Evolutionary conservation across 1,284 basidiomycete species (phyloP).

Genomic region (Trametes versicolor): DNA sequence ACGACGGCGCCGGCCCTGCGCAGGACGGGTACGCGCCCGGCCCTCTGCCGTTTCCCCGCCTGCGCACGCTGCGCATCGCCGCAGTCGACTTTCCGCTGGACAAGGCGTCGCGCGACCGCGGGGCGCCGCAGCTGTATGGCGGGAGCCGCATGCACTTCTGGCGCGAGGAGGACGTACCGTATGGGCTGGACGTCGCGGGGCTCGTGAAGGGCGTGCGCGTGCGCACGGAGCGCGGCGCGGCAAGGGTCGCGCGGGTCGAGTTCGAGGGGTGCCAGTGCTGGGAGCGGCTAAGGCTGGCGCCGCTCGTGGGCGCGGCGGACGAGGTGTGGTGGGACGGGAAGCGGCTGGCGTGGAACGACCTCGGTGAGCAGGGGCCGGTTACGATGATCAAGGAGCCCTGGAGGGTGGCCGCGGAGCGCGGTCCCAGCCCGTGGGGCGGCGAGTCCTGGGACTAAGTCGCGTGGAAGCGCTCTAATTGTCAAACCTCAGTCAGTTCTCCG

Average conservation of each 20-base stretch:
- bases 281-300: constrained; percentile 3
- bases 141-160: too few species aligned
- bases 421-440: too few species aligned
- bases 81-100: neutral
- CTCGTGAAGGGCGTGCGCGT: constrained; percentile 5
- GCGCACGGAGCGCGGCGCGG: constrained; percentile 2
- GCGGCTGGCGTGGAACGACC: neutral
- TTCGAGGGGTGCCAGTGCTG: constrained; percentile 3
- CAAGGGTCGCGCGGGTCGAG: neutral
- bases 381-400: neutral
- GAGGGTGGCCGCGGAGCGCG: too few species aligned
- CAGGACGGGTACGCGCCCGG: neutral
- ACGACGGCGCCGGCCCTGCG: neutral
- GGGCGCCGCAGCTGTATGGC: too few species aligned
- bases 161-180: neutral
- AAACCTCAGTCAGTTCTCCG: too few species aligned
- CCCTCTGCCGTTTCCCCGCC: neutral
- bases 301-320: neutral
- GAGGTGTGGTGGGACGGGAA: constrained; percentile 16
- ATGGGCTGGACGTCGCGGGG: constrained; percentile 6
- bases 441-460: too few species aligned
- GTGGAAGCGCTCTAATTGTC: too few species aligned
- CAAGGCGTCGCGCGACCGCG: neutral
- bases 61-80: neutral
- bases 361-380: neutral